Evolutionary conservation across 2,329 filamentous ascomycete species (phyloP), one percentile per base, ranked within the genome.

Genomic region (Aureobasidium sp.): DNA sequence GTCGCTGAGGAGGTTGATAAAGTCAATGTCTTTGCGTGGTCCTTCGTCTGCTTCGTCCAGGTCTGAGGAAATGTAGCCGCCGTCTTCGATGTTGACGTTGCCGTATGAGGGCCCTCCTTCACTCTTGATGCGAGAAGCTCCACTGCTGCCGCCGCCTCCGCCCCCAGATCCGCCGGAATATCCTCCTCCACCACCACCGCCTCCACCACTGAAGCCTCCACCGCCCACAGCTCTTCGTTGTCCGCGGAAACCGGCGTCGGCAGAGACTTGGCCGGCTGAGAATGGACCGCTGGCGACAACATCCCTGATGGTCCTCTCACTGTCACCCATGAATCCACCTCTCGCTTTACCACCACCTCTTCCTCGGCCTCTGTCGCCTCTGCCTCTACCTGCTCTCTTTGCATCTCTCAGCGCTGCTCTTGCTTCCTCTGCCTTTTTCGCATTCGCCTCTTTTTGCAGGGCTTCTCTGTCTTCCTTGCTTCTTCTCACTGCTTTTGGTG

Each of bases 1-100:
- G 62, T 84, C 79, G 53, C 80, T 82, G 14, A 82, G 78, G 14
- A 85, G 69, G 65, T 80, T 79, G 64, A 85, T 81, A n/a, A 78
- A 71, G 65, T 87, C 84, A 61, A 87, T 82, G 64, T 83, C 79
- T 59, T 80, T 74, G 58, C 80, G 76, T 44, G 77, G 74, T 27
- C 74, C 77, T 27, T 74, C 71, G 45, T 78, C 75, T 34, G 81
- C 82, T 61, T 78, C 75, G 39, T 80, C 78, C 27, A 83, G 81
- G 52, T 81, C 80, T 37, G 78, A 79, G 12, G 78, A 78, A 7
- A 77, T 73, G 60, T 78, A 74, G 20, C 73, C 77, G 11, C 75
- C 75, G 61, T 77, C 70, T 61, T 71, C 67, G 14, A 66, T 63
- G 42, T 71, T 70, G 66, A 69, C 67, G 37, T 61, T 27, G 61